A percentile compares a stretch with the other conserved stretches of the same genome.
These are phyloP conservation scores for Nakazawaea laoshanensis DNA, from an alignment of 805 yeast genomes.

Conservation along the genomic window DNA sequence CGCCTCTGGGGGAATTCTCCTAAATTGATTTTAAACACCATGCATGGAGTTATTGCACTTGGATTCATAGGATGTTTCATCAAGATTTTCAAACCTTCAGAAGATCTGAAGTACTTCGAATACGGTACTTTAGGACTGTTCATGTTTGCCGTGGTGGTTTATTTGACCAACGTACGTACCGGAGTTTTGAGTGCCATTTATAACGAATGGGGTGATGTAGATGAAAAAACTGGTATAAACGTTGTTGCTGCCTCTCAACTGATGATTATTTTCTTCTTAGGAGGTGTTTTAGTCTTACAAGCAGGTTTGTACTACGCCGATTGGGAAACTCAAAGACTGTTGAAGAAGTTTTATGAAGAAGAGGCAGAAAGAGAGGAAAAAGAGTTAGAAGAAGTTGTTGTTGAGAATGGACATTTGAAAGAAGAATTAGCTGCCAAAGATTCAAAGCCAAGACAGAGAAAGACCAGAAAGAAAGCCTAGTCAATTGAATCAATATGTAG, in stretches of 20 bases:
- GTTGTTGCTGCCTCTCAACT: slow-evolving; percentile 87
- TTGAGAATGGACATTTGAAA: slow-evolving; percentile 9
- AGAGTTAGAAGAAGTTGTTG: slow-evolving; percentile 7
- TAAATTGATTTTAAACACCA: slow-evolving; percentile 41
- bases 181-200: slow-evolving; percentile 63
- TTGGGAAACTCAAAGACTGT: slow-evolving; percentile 7
- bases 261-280: slow-evolving; percentile 59
- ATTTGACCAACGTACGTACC: slow-evolving; percentile 76
- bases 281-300: slow-evolving; percentile 81
- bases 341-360: slow-evolving; percentile 9
- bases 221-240: slow-evolving; percentile 74
- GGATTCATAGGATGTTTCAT: slow-evolving; percentile 69
- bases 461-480: neutral
- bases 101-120: slow-evolving; percentile 80
- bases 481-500: neutral
- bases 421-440: slow-evolving; percentile 5
- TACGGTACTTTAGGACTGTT: slow-evolving; percentile 76
- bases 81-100: slow-evolving; percentile 81
- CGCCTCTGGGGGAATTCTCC: slow-evolving; percentile 66
- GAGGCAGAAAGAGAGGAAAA: slow-evolving; percentile 9
- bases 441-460: neutral
- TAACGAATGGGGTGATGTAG: slow-evolving; percentile 93
- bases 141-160: slow-evolving; percentile 68
- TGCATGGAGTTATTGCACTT: slow-evolving; percentile 52
- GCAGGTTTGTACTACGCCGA: slow-evolving; percentile 80